phyloP scores from a whole-genome alignment of 768 basidiomycete genomes.

The Lyophyllum decastes region DNA sequence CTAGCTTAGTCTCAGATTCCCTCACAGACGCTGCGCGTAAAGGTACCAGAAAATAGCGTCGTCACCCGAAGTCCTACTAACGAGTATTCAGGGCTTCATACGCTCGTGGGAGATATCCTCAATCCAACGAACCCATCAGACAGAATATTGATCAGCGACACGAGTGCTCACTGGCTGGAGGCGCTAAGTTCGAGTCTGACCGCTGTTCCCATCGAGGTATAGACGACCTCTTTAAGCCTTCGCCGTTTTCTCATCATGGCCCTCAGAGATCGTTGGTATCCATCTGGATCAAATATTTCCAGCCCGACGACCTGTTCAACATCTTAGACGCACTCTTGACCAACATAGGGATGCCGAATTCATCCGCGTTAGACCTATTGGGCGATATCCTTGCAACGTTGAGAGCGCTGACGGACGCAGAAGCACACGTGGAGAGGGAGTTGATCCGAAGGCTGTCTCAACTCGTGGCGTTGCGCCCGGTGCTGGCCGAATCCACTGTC shows the following conservation, averaged over 20 bases:
- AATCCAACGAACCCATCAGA: conserved; percentile 37
- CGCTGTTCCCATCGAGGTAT: conserved; percentile 3
- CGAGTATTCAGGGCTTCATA: conserved; percentile 36
- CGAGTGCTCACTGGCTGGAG: conserved; percentile 45
- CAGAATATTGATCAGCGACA: conserved; percentile 36
- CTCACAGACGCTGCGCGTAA: conserved; percentile 27
- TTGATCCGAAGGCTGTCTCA: conserved; percentile 31
- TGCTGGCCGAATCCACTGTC: conserved; percentile 33
- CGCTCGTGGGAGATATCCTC: conserved; percentile 41
- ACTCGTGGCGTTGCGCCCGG: conserved; percentile 37
- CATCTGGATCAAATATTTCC: conserved; percentile 62
- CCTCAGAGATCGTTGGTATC: conserved; percentile 26
- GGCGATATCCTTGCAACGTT: conserved; percentile 39
- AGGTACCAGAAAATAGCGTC: conserved; percentile 27
- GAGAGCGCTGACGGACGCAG: conserved; percentile 16
- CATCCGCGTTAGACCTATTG: conserved; percentile 24
- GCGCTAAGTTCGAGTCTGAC: conserved; percentile 1
- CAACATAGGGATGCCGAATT: conserved; percentile 3
- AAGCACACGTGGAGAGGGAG: conserved; percentile 26
- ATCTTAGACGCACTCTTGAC: conserved; percentile 42
- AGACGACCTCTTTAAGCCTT: background rate
- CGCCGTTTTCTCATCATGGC: background rate
- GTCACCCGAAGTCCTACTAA: background rate
- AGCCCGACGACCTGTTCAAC: conserved; percentile 37
- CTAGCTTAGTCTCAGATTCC: conserved; percentile 31